Percentiles rank a stretch among this genome's conserved stretches.
Evolutionary conservation across 257 asterid genomes (phyloP).

Genomic region (Solanum virginianum): DNA sequence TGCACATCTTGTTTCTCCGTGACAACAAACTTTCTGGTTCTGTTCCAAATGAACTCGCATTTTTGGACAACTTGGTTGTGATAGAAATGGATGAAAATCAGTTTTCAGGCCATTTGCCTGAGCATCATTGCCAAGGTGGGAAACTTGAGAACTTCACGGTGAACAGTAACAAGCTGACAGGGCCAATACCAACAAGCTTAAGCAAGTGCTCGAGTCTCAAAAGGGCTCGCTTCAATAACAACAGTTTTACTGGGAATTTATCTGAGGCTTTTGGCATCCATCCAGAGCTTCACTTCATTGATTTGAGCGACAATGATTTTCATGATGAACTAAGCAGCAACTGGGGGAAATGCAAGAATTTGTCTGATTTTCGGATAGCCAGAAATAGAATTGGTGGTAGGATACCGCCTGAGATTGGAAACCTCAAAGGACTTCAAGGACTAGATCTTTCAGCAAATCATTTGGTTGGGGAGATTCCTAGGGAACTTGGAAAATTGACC

Average conservation of each 20-base stretch:
- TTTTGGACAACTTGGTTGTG: neutral
- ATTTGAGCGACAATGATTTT: no score
- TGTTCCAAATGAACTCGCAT: conserved; percentile 4
- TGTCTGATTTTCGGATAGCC: neutral
- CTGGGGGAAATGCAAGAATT: neutral
- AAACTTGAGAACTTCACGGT: neutral
- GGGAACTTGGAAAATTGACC: neutral
- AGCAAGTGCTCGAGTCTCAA: neutral
- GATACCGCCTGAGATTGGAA: conserved; percentile 6
- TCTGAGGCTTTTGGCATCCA: no score
- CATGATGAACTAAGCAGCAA: no score
- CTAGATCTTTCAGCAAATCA: neutral
- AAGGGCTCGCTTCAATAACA: neutral
- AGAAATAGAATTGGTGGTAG: neutral
- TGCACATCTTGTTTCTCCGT: neutral
- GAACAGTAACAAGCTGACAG: neutral
- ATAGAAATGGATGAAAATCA: neutral
- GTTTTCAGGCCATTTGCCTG: conserved; percentile 3
- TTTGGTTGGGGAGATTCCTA: neutral
- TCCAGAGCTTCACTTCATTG: no score
- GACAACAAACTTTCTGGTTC: neutral
- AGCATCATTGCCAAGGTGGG: neutral
- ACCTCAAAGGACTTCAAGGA: neutral
- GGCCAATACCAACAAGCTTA: conserved; percentile 5
- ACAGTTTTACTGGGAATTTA: no score